A percentile compares a stretch with the other conserved stretches of the same genome.
These are phyloP conservation scores for Paramarasmius palmivorus DNA, from an alignment of 1,284 basidiomycete genomes.

Conservation along the genomic window DNA sequence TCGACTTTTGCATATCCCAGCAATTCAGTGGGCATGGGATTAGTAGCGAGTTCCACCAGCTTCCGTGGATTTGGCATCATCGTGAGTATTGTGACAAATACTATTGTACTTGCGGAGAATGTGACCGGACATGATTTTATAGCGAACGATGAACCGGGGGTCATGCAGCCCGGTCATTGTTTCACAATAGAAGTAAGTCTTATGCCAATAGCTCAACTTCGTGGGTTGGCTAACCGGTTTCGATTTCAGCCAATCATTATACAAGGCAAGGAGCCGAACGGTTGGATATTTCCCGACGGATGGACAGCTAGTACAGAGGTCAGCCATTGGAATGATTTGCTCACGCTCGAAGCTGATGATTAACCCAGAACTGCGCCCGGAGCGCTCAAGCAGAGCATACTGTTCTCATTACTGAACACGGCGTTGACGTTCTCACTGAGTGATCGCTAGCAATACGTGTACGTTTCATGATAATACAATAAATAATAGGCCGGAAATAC, in stretches of 20 bases:
- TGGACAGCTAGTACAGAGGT: conserved; percentile 88
- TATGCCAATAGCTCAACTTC: not conserved
- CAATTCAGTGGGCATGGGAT: conserved; percentile 89
- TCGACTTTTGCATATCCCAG: conserved; percentile 60
- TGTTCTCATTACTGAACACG: conserved; percentile 77
- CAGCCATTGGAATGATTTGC: no score
- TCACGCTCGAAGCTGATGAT: no score
- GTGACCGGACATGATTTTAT: not conserved
- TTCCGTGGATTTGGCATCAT: conserved; percentile 83
- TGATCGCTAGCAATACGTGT: conserved; percentile 10
- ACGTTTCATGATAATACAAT: not conserved
- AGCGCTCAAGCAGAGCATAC: conserved; percentile 88
- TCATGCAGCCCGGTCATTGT: conserved; percentile 82
- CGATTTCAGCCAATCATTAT: conserved; percentile 71
- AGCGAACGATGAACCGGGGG: conserved; percentile 79
- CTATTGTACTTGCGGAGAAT: no score
- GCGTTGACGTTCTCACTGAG: conserved; percentile 64
- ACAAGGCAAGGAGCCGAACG: conserved; percentile 66
- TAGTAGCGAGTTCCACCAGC: conserved; percentile 78
- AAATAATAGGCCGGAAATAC: not conserved
- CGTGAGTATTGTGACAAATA: conserved; percentile 21
- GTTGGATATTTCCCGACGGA: conserved; percentile 83
- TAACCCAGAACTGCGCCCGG: conserved; percentile 63
- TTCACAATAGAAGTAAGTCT: conserved; percentile 81
- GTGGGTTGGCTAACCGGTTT: not conserved